Conservation (phyloP, 179 eudicot species). For the Silene noctiflora region DNA sequence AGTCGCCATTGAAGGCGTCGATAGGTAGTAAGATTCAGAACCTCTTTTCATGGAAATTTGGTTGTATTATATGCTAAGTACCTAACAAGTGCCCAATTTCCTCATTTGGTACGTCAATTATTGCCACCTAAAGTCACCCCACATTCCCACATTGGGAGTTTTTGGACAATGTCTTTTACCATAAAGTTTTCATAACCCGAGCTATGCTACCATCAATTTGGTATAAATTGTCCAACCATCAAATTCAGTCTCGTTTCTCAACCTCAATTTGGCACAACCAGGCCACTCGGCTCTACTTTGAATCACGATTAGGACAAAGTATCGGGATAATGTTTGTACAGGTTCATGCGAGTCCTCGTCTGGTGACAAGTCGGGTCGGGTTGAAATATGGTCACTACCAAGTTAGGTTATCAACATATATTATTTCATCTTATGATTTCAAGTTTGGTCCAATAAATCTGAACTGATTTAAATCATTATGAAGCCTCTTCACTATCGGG, state of each 20-base stretch:
- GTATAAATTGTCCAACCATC: neutral
- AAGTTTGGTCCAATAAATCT: too few relatives aligned
- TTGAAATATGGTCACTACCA: too few relatives aligned
- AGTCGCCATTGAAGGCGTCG: neutral
- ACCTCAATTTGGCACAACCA: neutral
- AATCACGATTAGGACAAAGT: too few relatives aligned
- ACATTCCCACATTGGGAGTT: neutral
- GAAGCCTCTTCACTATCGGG: too few relatives aligned
- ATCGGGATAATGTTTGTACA: too few relatives aligned
- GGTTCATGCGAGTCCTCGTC: too few relatives aligned
- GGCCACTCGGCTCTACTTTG: too few relatives aligned
- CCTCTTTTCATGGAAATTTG: neutral
- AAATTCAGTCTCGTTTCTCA: neutral
- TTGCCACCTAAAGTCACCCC: neutral
- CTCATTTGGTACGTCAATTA: neutral
- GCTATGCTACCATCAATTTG: neutral
- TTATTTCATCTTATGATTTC: too few relatives aligned
- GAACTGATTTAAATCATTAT: too few relatives aligned
- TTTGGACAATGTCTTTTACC: neutral
- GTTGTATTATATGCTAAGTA: neutral
- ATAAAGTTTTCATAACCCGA: neutral
- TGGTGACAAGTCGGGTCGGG: too few relatives aligned
- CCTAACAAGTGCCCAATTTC: conserved; percentile 1
- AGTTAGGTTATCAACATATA: too few relatives aligned
- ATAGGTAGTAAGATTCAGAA: neutral